phyloP scores from a whole-genome alignment of 225 moss, liverwort and hornwort species.

The Anthoceros angustus region DNA sequence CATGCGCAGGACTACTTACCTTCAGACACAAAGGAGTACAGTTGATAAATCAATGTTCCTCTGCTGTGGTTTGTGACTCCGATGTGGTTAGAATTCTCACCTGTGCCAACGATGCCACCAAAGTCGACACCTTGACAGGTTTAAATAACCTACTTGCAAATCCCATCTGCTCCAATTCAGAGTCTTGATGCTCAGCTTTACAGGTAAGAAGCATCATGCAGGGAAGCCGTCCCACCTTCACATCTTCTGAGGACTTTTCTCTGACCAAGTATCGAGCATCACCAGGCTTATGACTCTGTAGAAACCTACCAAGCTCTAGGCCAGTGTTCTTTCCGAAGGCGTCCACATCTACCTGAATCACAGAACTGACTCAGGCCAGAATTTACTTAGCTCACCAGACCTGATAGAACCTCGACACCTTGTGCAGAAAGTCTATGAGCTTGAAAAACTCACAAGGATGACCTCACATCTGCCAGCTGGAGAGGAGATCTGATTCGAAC shows the following conservation, averaged over 20 bases:
- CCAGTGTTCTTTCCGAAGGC: slow-evolving; percentile 12
- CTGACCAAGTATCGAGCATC: not conserved
- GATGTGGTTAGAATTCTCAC: not conserved
- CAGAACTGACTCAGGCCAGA: slow-evolving; percentile 5
- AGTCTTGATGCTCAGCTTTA: slow-evolving; percentile 11
- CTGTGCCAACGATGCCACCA: slow-evolving; percentile 4
- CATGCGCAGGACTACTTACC: not conserved
- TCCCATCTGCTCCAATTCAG: slow-evolving; percentile 8
- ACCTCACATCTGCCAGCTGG: not conserved
- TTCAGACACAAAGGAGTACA: not conserved
- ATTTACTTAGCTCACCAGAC: not conserved
- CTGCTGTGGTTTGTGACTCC: not conserved
- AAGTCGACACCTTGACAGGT: slow-evolving; percentile 10
- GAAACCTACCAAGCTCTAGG: slow-evolving; percentile 9
- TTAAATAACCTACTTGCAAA: slow-evolving; percentile 11
- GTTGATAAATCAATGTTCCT: not conserved
- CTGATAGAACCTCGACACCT: slow-evolving; percentile 5
- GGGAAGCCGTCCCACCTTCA: slow-evolving; percentile 1
- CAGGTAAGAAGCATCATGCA: slow-evolving; percentile 12
- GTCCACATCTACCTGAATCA: slow-evolving; percentile 12
- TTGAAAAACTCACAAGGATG: not conserved
- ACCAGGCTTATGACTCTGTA: not conserved
- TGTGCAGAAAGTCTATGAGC: not conserved
- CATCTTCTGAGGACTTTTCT: not conserved
- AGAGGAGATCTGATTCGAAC: not conserved